phyloP scores from a whole-genome alignment of 768 basidiomycete genomes.

The Hypholoma sublateritium region DNA sequence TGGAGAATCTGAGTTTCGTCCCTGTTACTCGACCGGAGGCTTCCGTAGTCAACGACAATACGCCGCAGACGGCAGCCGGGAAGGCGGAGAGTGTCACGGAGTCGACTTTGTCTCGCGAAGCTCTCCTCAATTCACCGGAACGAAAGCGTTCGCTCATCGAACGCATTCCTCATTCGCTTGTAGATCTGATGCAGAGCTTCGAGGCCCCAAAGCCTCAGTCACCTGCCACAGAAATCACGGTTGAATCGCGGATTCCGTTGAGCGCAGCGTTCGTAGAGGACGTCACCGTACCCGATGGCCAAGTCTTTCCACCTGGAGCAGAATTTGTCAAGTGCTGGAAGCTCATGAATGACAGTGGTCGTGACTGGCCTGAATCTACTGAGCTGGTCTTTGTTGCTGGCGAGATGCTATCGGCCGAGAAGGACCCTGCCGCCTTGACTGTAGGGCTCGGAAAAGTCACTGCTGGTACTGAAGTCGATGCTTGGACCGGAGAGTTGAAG shows the following conservation, averaged over 20 bases:
- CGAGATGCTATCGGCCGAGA: constrained; percentile 36
- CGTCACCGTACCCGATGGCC: constrained; percentile 73
- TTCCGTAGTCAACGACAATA: not conserved
- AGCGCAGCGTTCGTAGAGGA: constrained; percentile 63
- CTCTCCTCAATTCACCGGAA: constrained; percentile 24
- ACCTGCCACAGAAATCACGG: not conserved
- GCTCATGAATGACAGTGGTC: constrained; percentile 62
- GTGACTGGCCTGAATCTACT: constrained; percentile 69
- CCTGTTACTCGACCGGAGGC: not conserved
- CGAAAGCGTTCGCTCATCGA: constrained; percentile 6
- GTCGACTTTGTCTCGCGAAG: constrained; percentile 31
- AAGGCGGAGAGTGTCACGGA: constrained; percentile 9
- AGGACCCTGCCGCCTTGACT: constrained; percentile 9
- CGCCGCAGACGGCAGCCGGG: too few species aligned
- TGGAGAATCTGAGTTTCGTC: constrained; percentile 6
- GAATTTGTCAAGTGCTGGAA: constrained; percentile 87
- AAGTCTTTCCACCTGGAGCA: constrained; percentile 77
- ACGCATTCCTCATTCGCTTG: not conserved
- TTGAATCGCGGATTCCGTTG: constrained; percentile 21
- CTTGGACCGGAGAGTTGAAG: constrained; percentile 78
- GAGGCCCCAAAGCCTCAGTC: not conserved
- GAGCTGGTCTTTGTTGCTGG: constrained; percentile 73
- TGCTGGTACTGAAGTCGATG: constrained; percentile 57
- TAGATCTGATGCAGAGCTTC: not conserved
- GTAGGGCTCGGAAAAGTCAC: constrained; percentile 52